Conservation (phyloP, 2,329 filamentous ascomycete species). For the Ophiostoma australiae region DNA sequence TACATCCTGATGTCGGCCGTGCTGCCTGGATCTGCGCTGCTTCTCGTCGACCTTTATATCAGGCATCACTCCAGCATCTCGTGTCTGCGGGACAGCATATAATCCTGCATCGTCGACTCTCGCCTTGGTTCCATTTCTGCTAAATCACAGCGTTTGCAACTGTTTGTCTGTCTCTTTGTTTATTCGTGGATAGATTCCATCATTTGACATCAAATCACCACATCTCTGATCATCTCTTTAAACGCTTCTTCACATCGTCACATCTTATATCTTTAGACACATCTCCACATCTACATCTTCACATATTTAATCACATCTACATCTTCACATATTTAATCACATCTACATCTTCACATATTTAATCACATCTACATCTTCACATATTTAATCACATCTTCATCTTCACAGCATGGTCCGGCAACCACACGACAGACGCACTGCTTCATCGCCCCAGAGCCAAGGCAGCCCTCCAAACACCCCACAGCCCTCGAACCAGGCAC, state of each 20-base stretch:
- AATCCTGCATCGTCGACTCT: not conserved
- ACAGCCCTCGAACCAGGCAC: not conserved
- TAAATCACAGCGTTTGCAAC: no score
- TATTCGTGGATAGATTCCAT: no score
- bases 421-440: not conserved
- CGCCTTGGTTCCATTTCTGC: no score
- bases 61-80: not conserved
- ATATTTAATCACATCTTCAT: not conserved
- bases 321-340: not conserved
- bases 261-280: not conserved
- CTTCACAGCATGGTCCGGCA: not conserved
- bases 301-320: not conserved
- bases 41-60: not conserved
- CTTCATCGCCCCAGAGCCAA: not conserved
- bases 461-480: not conserved
- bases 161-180: no score
- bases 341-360: not conserved
- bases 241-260: no score
- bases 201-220: no score
- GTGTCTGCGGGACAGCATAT: no score
- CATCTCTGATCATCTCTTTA: no score
- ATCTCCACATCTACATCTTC: not conserved
- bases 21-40: not conserved
- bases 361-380: not conserved
- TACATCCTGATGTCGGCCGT: not conserved